These are phyloP conservation scores for Aspergillus neoniger DNA, from an alignment of 2,329 filamentous ascomycete species.

Conservation along the genomic window DNA sequence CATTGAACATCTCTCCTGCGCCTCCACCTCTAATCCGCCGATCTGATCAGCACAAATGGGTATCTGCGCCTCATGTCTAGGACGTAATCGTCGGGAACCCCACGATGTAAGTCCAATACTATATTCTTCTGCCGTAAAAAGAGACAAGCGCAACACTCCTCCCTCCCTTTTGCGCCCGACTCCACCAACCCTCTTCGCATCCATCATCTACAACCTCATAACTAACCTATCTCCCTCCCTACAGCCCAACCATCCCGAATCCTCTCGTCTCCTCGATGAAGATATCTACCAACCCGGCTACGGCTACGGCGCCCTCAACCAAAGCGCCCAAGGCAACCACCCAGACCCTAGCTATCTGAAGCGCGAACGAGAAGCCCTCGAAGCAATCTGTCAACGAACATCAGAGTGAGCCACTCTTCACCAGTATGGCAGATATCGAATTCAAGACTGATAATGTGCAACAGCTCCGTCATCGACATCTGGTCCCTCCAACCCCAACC, in stretches of 20 bases:
- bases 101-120: conserved; percentile 34
- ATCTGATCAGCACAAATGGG: conserved; percentile 40
- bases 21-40: conserved; percentile 7
- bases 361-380: conserved; percentile 48
- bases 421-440: neutral
- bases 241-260: conserved; percentile 37
- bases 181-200: neutral
- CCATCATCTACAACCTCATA: neutral
- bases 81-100: conserved; percentile 39
- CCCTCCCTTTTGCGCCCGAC: neutral
- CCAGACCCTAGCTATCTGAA: conserved; percentile 46
- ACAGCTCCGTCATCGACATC: conserved; percentile 48
- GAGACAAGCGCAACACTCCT: neutral
- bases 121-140: conserved; percentile 9
- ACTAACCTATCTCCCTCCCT: neutral
- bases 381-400: conserved; percentile 49
- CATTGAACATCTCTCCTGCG: conserved; percentile 16
- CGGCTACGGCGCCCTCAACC: conserved; percentile 45
- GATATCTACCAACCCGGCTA: conserved; percentile 48
- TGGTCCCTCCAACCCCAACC: conserved; percentile 48
- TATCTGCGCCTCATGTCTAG: conserved; percentile 48
- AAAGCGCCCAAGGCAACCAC: conserved; percentile 38
- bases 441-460: neutral
- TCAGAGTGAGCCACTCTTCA: conserved; percentile 43
- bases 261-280: conserved; percentile 48